Base-by-base conservation (phyloP, 202 grass and related monocot species). In the Bolboschoenoplectus hybrid region DNA sequence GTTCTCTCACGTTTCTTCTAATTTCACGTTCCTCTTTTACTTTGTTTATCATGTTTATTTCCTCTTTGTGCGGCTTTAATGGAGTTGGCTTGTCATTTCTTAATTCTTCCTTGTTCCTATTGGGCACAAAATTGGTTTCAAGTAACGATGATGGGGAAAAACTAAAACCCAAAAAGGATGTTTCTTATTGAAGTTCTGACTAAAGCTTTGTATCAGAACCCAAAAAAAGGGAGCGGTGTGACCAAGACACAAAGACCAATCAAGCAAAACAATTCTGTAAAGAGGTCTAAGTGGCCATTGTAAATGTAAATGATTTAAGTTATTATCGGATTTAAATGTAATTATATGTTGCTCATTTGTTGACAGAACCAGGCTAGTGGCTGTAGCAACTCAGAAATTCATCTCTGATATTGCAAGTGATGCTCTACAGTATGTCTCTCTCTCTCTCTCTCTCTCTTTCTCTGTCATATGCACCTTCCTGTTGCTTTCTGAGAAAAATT, bases 321-420 rank as follows among this genome's bases (percentile, higher is more conserved):
- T 79, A 41, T 58, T 79, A 41, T 41, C 16, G 41, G 8, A 80
- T 26, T 26, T 53, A 80, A 67, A 56, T 86, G 56, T 39, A 66
- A 36, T 17, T 86, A 51, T 36, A 65, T 65, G 26, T 36, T 87
- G 9, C 50, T 77, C 20, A 51, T 61, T 84, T 64, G 46, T 85
- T 80, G 86, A 74, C 93, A 99, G 97, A 88, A 99, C 93, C 57
- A 92, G 97, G 87, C 81, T 99, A 65, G 89, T 99, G 60, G 92
- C 93, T 87, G 90, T 99, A 83, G 93, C 93, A 58, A 89, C 93
- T 73, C 97, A 99, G 81, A 99, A 99, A 76, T 97, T 99, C 89
- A 91, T 99, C 84, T 90, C 92, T 0, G 97, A 99, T 9, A 60
- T 99, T 84, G 93, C 97, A 69, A 96, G 89, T 74, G 97, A 99